phyloP scores from a whole-genome alignment of 2,329 filamentous ascomycete genomes.

The Phaeosphaeriaceae sp. region DNA sequence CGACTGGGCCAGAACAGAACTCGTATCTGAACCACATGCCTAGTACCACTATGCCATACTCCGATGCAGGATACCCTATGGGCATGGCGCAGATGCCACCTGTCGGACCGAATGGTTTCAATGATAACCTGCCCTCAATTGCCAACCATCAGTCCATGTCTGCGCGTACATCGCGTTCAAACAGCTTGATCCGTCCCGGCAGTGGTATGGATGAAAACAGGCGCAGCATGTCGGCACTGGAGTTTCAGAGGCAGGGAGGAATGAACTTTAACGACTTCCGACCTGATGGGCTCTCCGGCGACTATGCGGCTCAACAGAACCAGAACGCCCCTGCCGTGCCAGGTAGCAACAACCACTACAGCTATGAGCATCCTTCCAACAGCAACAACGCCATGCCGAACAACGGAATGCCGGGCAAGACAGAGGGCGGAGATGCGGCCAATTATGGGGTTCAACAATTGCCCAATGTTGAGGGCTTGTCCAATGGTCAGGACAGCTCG shows the following conservation, averaged over 20 bases:
- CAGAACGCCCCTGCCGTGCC: constrained; percentile 28
- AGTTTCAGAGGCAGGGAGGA: constrained; percentile 40
- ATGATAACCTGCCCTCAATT: constrained; percentile 49
- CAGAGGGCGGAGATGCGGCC: constrained; percentile 37
- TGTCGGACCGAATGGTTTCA: constrained; percentile 43
- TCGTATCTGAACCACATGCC: constrained; percentile 46
- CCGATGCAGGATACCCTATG: constrained; percentile 40
- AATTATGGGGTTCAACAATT: constrained; percentile 44
- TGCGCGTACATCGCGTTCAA: constrained; percentile 56
- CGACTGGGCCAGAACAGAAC: constrained; percentile 42
- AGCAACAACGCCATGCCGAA: constrained; percentile 41
- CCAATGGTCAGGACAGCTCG: constrained; percentile 46
- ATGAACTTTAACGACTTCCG: constrained; percentile 48
- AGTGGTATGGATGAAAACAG: constrained; percentile 47
- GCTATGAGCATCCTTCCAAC: constrained; percentile 38
- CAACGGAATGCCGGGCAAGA: constrained; percentile 45
- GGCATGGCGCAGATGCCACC: constrained; percentile 45
- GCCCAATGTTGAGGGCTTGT: constrained; percentile 44
- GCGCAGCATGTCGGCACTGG: constrained; percentile 45
- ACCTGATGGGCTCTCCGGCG: constrained; percentile 37
- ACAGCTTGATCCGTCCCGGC: constrained; percentile 56
- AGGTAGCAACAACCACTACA: constrained; percentile 37
- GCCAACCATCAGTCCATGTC: constrained; percentile 53
- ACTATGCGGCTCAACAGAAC: constrained; percentile 33
- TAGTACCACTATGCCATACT: constrained; percentile 43